Evolutionary conservation across 1,284 basidiomycete genomes (phyloP).

Genomic region (Volvariella volvacea): DNA sequence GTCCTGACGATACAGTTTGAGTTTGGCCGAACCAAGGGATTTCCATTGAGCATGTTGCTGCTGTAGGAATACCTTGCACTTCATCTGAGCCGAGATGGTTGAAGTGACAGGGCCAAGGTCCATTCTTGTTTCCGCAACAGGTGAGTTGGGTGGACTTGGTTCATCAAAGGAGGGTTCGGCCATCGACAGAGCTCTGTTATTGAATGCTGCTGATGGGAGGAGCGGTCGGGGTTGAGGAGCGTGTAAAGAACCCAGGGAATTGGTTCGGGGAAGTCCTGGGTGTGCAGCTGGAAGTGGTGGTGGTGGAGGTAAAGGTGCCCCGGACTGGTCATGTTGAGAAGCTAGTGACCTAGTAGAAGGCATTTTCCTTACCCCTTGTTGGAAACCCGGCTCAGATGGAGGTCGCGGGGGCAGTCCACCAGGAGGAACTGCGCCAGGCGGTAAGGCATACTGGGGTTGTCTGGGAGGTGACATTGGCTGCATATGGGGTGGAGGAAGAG

Average conservation of each 20-base stretch:
- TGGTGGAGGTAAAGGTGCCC: slow-evolving; percentile 39
- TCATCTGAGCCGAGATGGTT: slow-evolving; percentile 86
- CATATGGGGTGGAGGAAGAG: slow-evolving; percentile 16
- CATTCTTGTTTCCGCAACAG: slow-evolving; percentile 48
- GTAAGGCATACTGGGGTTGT: slow-evolving; percentile 6
- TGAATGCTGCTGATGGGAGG: slow-evolving; percentile 55
- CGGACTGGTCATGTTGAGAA: slow-evolving; percentile 41
- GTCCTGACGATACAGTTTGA: slow-evolving; percentile 81
- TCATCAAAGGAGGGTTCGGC: slow-evolving; percentile 51
- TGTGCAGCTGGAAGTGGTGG: slow-evolving; percentile 31
- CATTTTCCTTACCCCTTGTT: slow-evolving; percentile 44
- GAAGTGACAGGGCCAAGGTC: slow-evolving; percentile 66
- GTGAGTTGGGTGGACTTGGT: slow-evolving; percentile 74
- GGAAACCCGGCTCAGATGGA: slow-evolving; percentile 34
- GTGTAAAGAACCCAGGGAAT: slow-evolving; percentile 31
- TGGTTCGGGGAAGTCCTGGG: slow-evolving; percentile 20
- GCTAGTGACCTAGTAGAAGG: slow-evolving; percentile 57
- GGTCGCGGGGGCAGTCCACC: slow-evolving; percentile 25
- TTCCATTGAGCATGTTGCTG: slow-evolving; percentile 98
- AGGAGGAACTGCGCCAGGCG: slow-evolving; percentile 16
- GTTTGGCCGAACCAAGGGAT: slow-evolving; percentile 80
- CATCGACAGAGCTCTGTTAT: slow-evolving; percentile 42
- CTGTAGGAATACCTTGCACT: slow-evolving; percentile 97
- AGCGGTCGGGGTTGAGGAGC: slow-evolving; percentile 47
- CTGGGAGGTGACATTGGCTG: slow-evolving; percentile 8